These are phyloP conservation scores for Lepidium aucheri DNA, from an alignment of 345 rosid genomes.

Conservation along the genomic window DNA sequence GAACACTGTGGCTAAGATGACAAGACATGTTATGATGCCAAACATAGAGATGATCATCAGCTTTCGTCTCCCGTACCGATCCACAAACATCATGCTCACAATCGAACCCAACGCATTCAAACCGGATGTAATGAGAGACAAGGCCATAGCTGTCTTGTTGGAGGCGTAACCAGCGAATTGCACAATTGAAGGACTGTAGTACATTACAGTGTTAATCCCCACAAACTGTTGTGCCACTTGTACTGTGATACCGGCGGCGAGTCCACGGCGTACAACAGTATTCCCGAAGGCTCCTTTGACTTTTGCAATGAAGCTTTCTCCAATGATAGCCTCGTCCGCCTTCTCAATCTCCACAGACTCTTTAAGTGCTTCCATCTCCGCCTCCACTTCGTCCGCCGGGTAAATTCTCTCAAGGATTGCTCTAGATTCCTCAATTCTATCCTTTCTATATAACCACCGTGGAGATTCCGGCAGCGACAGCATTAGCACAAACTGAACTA, in stretches of 20 bases:
- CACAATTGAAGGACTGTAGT: slow-evolving; percentile 78
- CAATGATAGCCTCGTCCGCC: slow-evolving; percentile 40
- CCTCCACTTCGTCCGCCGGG: slow-evolving; percentile 52
- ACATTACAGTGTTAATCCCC: slow-evolving; percentile 91
- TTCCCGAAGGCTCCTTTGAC: slow-evolving; percentile 60
- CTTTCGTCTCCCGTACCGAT: slow-evolving; percentile 69
- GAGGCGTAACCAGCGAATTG: slow-evolving; percentile 90
- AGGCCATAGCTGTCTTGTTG: slow-evolving; percentile 64
- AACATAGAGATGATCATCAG: slow-evolving; percentile 73
- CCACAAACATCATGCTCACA: slow-evolving; percentile 67
- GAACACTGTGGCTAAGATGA: slow-evolving; percentile 45
- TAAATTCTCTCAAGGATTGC: slow-evolving; percentile 56
- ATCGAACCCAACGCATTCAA: slow-evolving; percentile 74
- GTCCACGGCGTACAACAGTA: slow-evolving; percentile 51
- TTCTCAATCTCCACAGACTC: slow-evolving; percentile 53
- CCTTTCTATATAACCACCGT: slow-evolving; percentile 62
- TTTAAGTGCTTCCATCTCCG: slow-evolving; percentile 41
- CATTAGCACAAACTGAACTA: slow-evolving; percentile 63
- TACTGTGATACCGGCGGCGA: slow-evolving; percentile 70
- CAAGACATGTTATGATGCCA: slow-evolving; percentile 56
- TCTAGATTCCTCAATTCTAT: slow-evolving; percentile 47
- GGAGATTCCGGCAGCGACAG: slow-evolving; percentile 78
- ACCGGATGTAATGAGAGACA: slow-evolving; percentile 79
- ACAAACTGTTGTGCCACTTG: slow-evolving; percentile 90
- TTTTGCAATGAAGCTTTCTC: slow-evolving; percentile 37